Percentiles rank a stretch among this genome's conserved stretches.
Conservation (phyloP, 73 alveolate species). For the Paramecium pentaurelia region DNA sequence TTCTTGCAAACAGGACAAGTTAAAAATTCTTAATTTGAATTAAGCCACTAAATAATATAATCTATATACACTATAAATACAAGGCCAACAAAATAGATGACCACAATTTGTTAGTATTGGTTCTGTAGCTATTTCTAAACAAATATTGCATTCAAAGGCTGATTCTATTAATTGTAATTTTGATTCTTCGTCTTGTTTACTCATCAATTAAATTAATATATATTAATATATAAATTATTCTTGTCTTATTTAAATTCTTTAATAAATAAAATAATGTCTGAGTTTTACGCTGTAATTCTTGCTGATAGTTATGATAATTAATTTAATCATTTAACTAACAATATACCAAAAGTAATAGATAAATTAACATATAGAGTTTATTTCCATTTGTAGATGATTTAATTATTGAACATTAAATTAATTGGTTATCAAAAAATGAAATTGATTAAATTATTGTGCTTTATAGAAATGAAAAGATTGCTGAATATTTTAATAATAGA, state of each 20-base stretch:
- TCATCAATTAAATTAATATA: slow-evolving; percentile 50
- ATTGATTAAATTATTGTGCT: neutral
- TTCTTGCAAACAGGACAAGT: slow-evolving; percentile 94
- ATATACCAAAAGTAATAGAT: neutral
- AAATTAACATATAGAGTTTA: neutral
- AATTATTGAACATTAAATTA: neutral
- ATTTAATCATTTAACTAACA: neutral
- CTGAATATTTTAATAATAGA: neutral
- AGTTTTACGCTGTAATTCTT: neutral
- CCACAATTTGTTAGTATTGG: slow-evolving; percentile 94
- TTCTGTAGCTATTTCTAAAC: slow-evolving; percentile 89
- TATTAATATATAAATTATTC: neutral
- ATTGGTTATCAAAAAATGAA: neutral
- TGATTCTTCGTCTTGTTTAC: slow-evolving; percentile 53
- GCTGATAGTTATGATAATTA: neutral
- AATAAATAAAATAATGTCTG: neutral
- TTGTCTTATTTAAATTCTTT: neutral
- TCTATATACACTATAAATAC: slow-evolving; percentile 71
- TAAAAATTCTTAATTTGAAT: slow-evolving; percentile 67
- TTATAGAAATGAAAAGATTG: neutral
- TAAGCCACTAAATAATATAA: slow-evolving; percentile 65
- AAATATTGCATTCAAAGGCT: slow-evolving; percentile 84
- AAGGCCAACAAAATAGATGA: slow-evolving; percentile 93
- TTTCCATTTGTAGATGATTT: neutral
- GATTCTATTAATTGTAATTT: neutral